Evolutionary conservation across 2,329 filamentous ascomycete genomes (phyloP).

Genomic region (Apiospora kogelbergensis): DNA sequence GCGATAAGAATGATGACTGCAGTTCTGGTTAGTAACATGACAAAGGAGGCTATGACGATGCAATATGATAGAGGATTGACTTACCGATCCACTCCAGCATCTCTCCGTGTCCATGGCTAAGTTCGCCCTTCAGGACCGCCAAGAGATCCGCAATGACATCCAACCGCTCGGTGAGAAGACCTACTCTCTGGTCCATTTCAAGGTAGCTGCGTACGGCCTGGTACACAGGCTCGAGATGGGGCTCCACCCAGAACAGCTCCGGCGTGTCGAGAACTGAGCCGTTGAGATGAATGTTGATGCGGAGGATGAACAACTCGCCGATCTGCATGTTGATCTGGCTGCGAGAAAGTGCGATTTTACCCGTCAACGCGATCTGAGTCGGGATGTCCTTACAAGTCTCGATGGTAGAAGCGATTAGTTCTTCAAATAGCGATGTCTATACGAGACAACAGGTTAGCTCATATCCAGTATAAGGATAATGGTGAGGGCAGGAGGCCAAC

Average conservation of each 20-base stretch:
- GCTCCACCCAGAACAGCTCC: constrained; percentile 98
- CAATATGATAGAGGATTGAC: constrained; percentile 29
- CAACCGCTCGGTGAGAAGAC: constrained; percentile 82
- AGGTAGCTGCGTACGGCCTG: constrained; percentile 92
- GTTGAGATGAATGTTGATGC: constrained; percentile 97
- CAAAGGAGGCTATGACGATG: background rate
- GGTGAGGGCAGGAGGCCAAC: constrained; percentile 13
- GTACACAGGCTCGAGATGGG: constrained; percentile 94
- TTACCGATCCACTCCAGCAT: constrained; percentile 86
- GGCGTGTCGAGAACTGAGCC: constrained; percentile 95
- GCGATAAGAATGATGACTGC: constrained; percentile 92
- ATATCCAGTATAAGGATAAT: background rate
- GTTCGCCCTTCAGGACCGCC: constrained; percentile 90
- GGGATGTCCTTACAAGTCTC: constrained; percentile 92
- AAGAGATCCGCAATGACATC: constrained; percentile 92
- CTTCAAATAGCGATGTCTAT: constrained; percentile 91
- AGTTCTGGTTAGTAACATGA: background rate
- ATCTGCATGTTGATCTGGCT: constrained; percentile 99
- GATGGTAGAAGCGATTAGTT: constrained; percentile 90
- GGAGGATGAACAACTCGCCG: constrained; percentile 93
- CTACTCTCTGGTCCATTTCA: constrained; percentile 96
- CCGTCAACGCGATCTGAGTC: constrained; percentile 86
- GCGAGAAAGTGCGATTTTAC: constrained; percentile 84
- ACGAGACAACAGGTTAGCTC: background rate
- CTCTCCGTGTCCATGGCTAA: constrained; percentile 90